Evolutionary conservation across 2,329 filamentous ascomycete genomes (phyloP).

Genomic region (Eutypa lata): DNA sequence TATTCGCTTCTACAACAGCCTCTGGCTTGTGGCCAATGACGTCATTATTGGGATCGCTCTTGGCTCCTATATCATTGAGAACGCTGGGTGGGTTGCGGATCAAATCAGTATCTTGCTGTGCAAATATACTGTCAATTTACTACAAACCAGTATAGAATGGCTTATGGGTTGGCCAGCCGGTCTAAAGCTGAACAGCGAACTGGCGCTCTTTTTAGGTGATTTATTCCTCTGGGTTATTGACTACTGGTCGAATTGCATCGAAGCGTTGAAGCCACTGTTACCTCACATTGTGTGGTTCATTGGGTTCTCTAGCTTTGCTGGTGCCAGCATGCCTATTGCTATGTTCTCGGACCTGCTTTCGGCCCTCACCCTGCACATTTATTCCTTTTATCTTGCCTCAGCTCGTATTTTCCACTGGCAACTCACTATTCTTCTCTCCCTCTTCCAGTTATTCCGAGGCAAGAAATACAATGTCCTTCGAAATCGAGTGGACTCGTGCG

Average conservation of each 20-base stretch:
- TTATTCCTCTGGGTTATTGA: conserved; percentile 98
- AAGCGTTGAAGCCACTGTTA: conserved; percentile 73
- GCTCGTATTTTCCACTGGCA: conserved; percentile 99
- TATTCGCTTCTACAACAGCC: conserved; percentile 96
- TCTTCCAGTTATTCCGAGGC: conserved; percentile 97
- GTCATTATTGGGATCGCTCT: conserved; percentile 97
- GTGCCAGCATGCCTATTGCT: conserved; percentile 94
- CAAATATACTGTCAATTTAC: conserved; percentile 81
- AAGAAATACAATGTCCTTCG: conserved; percentile 97
- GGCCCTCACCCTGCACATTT: conserved; percentile 89
- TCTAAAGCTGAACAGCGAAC: conserved; percentile 89
- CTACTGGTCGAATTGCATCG: conserved; percentile 88
- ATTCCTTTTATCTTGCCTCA: conserved; percentile 95
- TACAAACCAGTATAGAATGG: conserved; percentile 89
- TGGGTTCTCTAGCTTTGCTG: conserved; percentile 90
- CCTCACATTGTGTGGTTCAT: conserved; percentile 88
- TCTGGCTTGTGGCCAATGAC: conserved; percentile 98
- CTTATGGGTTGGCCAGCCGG: conserved; percentile 94
- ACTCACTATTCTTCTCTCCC: conserved; percentile 88
- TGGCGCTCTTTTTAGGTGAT: conserved; percentile 91
- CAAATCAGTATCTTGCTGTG: conserved; percentile 74
- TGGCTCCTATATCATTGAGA: conserved; percentile 96
- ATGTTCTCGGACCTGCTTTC: conserved; percentile 93
- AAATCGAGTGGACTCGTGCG: conserved; percentile 97
- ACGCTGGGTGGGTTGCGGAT: conserved; percentile 77